Conservation (phyloP, 2,329 filamentous ascomycete genomes). For the Coleophoma eucalyptorum region DNA sequence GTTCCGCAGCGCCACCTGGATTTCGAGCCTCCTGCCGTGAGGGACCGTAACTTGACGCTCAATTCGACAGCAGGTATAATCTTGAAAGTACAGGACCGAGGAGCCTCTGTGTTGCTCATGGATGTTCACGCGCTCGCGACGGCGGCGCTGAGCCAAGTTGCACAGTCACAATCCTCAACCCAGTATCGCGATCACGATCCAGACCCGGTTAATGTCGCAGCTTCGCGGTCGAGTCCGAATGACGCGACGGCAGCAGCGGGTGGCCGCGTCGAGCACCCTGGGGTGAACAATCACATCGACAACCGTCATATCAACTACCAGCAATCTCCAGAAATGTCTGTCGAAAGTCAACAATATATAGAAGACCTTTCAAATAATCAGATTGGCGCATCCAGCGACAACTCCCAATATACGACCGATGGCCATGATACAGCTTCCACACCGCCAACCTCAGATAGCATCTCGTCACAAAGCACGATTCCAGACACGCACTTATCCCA, state of each 20-base stretch:
- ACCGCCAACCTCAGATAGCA: slow-evolving; percentile 30
- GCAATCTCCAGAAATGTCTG: slow-evolving; percentile 2
- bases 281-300: slow-evolving; percentile 16
- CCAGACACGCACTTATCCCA: slow-evolving; percentile 51
- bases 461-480: slow-evolving; percentile 32
- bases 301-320: slow-evolving; percentile 10
- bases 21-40: neutral
- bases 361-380: slow-evolving; percentile 6
- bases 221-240: slow-evolving; percentile 8
- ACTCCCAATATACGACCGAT: slow-evolving; percentile 40
- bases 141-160: slow-evolving; percentile 20
- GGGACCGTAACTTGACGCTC: neutral
- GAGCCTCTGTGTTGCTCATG: slow-evolving; percentile 10
- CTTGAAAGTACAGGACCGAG: neutral
- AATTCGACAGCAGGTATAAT: neutral
- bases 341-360: slow-evolving; percentile 7
- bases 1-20: neutral
- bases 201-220: slow-evolving; percentile 13
- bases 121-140: slow-evolving; percentile 22
- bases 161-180: slow-evolving; percentile 2
- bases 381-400: slow-evolving; percentile 30
- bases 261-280: slow-evolving; percentile 16
- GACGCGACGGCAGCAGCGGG: slow-evolving; percentile 22
- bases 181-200: slow-evolving; percentile 13
- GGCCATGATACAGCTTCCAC: slow-evolving; percentile 34